These are phyloP conservation scores for Paraconiothyrium brasiliense DNA, from an alignment of 2,329 filamentous ascomycete genomes.

Conservation along the genomic window DNA sequence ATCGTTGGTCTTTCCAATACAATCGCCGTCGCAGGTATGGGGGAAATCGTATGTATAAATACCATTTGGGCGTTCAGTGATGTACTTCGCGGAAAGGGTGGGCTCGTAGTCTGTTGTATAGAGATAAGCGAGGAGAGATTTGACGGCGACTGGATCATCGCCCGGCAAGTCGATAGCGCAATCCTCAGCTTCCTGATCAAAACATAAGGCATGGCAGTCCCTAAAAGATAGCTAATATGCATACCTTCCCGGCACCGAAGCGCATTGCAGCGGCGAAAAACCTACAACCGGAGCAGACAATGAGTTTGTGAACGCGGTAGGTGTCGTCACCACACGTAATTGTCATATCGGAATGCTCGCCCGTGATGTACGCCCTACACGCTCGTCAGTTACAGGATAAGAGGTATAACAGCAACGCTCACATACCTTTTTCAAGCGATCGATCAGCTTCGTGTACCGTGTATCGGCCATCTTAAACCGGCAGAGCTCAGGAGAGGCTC, in stretches of 20 bases:
- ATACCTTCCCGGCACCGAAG: constrained; percentile 22
- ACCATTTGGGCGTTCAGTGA: too few relatives aligned
- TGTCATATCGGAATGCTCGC: constrained; percentile 21
- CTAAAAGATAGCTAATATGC: not conserved
- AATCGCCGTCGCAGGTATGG: too few relatives aligned
- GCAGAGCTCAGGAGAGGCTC: too few relatives aligned
- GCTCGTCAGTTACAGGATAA: too few relatives aligned
- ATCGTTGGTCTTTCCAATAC: too few relatives aligned
- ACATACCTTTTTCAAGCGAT: too few relatives aligned
- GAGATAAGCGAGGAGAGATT: not conserved
- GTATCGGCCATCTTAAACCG: too few relatives aligned
- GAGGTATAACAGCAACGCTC: too few relatives aligned
- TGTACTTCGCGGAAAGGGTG: not conserved
- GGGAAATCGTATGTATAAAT: too few relatives aligned
- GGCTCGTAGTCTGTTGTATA: constrained; percentile 1
- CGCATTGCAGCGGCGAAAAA: constrained; percentile 23
- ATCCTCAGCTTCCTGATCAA: not conserved
- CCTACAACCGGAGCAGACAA: constrained; percentile 21
- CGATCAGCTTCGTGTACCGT: too few relatives aligned
- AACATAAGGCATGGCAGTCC: too few relatives aligned
- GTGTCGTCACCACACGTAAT: constrained; percentile 21
- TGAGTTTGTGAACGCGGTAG: constrained; percentile 26
- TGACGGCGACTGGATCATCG: not conserved
- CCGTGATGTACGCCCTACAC: not conserved
- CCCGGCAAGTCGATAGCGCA: not conserved